Base-by-base conservation (phyloP, 2,329 filamentous ascomycete species). In the Fusarium newnesense region DNA sequence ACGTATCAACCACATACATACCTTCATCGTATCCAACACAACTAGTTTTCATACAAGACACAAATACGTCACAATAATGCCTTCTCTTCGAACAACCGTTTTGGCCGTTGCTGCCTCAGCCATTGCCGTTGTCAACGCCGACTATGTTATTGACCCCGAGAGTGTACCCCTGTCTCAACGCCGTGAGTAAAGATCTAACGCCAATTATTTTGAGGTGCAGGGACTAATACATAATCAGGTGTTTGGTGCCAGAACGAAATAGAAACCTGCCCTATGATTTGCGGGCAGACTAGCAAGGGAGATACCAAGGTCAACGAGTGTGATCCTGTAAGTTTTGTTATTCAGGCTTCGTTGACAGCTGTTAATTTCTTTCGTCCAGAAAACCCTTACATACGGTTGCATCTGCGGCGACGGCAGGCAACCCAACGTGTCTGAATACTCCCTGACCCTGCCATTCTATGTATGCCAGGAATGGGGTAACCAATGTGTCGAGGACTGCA, bases 361-460 rank as follows among this genome's bases (percentile, higher is more conserved):
- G 21, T 56, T 68, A 34, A 67, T 52, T 30, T 62, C 9, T 18
- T 34, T 66, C 32, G 28, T 34, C 30, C 61, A 91, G 89, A 78
- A 86, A 58, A 84, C 85, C 26, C 87, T 96, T 56, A 86, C 84
- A n/a, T 96, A 92, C 83, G 85, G 87, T 72, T 96, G 93, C 81
- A 85, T 94, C 75, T 96, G 93, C 85, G 86, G 87, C 71, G 87
- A 92, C 79, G 88, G 89, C 79, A 80, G 87, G 70, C 83, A 87
- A 59, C 93, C 93, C 75, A 95, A 95, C 83, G 83, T 94, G 54
- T 90, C 91, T 78, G 88, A 95, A 82, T 96, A 92, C 87, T 92
- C 91, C 26, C 87, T 94, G 76, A 95, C 93, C 3, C 85, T 96
- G 32, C 93, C 94, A 39, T 96, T 90, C 87, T 94, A 91, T 84